Evolutionary conservation across 768 basidiomycete species (phyloP).

Genomic region (Collybiopsis confluens): DNA sequence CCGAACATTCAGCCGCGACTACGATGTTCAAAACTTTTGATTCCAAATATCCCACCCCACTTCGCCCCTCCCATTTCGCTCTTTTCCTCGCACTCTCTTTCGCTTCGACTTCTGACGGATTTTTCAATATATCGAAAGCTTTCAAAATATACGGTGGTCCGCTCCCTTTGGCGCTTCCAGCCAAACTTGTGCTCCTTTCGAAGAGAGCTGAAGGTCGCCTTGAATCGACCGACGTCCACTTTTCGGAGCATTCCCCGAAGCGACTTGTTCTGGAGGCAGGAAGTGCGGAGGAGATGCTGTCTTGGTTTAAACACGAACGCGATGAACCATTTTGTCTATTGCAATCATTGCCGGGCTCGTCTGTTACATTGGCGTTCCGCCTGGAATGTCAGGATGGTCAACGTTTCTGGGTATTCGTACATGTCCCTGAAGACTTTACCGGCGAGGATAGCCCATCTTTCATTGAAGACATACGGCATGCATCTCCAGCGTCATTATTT

Average conservation of each 20-base stretch:
- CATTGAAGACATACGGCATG: no score
- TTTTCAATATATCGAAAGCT: not conserved
- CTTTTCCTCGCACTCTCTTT: not conserved
- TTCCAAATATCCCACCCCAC: no score
- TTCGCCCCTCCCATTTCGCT: not conserved
- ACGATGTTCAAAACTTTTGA: not conserved
- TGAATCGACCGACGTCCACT: not conserved
- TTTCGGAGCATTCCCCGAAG: not conserved
- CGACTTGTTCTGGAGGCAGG: not conserved
- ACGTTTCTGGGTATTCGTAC: no score
- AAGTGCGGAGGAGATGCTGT: not conserved
- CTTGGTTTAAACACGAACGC: slow-evolving; percentile 1
- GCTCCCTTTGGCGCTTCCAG: not conserved
- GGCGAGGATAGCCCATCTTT: no score
- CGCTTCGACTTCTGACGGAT: not conserved
- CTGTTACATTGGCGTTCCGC: not conserved
- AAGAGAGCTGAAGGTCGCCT: not conserved
- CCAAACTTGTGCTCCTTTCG: not conserved
- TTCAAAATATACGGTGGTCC: not conserved
- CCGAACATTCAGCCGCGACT: no score
- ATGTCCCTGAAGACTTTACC: no score
- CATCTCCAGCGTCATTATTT: not conserved
- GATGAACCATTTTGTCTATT: not conserved
- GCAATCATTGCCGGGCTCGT: not conserved
- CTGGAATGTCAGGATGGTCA: not conserved